These are phyloP conservation scores for Lasiosphaeris hirsuta DNA, from an alignment of 495 filamentous ascomycete species.

Conservation along the genomic window DNA sequence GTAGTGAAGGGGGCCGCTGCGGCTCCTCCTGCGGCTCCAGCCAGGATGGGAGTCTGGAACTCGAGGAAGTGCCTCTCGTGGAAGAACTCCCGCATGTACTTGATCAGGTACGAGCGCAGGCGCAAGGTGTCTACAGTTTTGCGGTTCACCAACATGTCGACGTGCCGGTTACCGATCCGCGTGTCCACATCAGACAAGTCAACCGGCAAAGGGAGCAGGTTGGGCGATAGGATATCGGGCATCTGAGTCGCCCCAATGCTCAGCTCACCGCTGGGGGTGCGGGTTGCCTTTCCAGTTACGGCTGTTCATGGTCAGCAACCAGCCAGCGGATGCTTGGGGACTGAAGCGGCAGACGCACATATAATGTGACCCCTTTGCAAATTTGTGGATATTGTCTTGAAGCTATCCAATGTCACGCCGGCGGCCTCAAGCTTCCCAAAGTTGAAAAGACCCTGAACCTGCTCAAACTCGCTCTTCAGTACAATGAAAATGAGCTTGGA, in stretches of 20 bases:
- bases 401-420: conserved; percentile 32
- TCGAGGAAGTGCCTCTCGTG: conserved; percentile 69
- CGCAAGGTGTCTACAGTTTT: conserved; percentile 62
- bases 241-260: conserved; percentile 64
- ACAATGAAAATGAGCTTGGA: conserved; percentile 83
- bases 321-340: conserved; percentile 32
- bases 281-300: conserved; percentile 67
- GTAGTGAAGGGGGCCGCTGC: conserved; percentile 83
- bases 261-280: conserved; percentile 71
- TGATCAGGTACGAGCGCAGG: conserved; percentile 70
- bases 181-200: conserved; percentile 63
- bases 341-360: conserved; percentile 42
- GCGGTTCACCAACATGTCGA: conserved; percentile 75
- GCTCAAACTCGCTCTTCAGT: conserved; percentile 64
- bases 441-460: conserved; percentile 72
- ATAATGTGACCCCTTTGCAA: conserved; percentile 74
- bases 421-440: conserved; percentile 48
- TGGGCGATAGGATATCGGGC: conserved; percentile 70
- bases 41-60: conserved; percentile 85
- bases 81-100: conserved; percentile 71
- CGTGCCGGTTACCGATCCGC: conserved; percentile 64
- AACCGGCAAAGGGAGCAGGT: conserved; percentile 69
- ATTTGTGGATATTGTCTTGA: conserved; percentile 57
- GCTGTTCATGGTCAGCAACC: conserved; percentile 23
- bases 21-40: conserved; percentile 73